Evolutionary conservation across 2,329 filamentous ascomycete species (phyloP), one percentile per base, ranked within the genome.

Genomic region (Aureobasidium sp.): DNA sequence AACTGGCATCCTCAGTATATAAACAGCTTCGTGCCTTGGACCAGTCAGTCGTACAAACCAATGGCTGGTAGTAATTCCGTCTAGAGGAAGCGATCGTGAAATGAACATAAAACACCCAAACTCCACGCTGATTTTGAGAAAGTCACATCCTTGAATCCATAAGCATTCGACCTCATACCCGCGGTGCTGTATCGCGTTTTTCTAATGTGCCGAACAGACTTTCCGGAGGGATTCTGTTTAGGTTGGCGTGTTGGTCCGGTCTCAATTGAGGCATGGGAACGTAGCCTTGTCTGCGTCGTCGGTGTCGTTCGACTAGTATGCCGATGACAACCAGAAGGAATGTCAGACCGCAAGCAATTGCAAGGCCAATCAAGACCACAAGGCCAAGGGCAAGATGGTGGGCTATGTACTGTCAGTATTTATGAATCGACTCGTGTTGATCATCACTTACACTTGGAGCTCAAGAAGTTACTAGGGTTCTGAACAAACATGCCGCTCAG

Each of bases 401-500:
- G 65, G 75, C 82, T 82, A 63, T 48, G 13, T 1, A 37, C 1
- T 52, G 17, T 36, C 32, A 66, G 63, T 29, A 60, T 57, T 5
- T 55, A 37, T 68, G 67, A 8, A 48, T n/a, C 24, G 10, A 32
- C 39, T 13, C 59, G 24, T 39, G 37, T 34, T 53, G 7, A 37
- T 9, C 15, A 57, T 39, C 36, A 81, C 84, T 78, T 80, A 89
- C 87, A 74, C 67, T 78, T 75, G 63, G 81, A 77, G 29, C 78
- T 81, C 76, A 96, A 94, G 71, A 90, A 89, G 71, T 89, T 86
- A 65, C 87, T 79, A 53, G 78, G 77, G 63, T 90, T 88, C 76
- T 95, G 86, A 12, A 92, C 88, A 73, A 99, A 96, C 65, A 97
- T 81, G 67, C 84, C 85, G 37, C 88, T 86, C 69, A 99, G 84